phyloP scores from a whole-genome alignment of 305 asterid species.

The Fraxinus albicans region DNA sequence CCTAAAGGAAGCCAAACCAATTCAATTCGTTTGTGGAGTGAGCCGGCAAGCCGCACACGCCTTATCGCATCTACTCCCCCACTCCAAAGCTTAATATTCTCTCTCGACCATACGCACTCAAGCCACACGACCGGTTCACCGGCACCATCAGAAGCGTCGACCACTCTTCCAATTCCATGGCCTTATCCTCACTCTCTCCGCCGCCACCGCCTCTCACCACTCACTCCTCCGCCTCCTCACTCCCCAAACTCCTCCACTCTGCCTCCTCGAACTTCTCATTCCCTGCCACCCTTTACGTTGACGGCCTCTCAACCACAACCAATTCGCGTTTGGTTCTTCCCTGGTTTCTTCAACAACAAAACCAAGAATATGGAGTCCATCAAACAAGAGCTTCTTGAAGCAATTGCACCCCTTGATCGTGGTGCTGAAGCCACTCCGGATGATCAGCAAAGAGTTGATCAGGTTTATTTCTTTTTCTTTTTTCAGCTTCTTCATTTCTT shows the following conservation, averaged over 20 bases:
- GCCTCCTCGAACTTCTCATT: constrained; percentile 17
- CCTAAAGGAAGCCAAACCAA: too few relatives aligned
- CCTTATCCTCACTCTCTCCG: constrained; percentile 22
- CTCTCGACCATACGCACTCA: neutral
- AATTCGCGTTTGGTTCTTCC: constrained; percentile 59
- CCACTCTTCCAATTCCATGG: constrained; percentile 8
- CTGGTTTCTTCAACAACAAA: constrained; percentile 52
- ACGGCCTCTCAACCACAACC: constrained; percentile 9
- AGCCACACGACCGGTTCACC: neutral
- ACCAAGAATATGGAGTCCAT: constrained; percentile 46
- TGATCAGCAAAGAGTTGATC: constrained; percentile 60
- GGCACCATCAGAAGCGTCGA: neutral
- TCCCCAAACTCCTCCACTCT: constrained; percentile 12
- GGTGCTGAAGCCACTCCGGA: constrained; percentile 88
- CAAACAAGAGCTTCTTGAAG: constrained; percentile 77
- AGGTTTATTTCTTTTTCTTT: constrained; percentile 25
- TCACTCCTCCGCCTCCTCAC: neutral
- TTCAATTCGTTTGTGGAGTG: too few relatives aligned
- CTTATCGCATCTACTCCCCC: too few relatives aligned
- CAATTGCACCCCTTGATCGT: constrained; percentile 81
- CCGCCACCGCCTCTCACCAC: constrained; percentile 20
- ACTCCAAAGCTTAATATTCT: too few relatives aligned
- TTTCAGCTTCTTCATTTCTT: neutral
- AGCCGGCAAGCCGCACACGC: too few relatives aligned
- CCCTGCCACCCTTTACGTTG: constrained; percentile 11